Base-by-base conservation (phyloP, 768 basidiomycete species). In the Mycena alexandri region DNA sequence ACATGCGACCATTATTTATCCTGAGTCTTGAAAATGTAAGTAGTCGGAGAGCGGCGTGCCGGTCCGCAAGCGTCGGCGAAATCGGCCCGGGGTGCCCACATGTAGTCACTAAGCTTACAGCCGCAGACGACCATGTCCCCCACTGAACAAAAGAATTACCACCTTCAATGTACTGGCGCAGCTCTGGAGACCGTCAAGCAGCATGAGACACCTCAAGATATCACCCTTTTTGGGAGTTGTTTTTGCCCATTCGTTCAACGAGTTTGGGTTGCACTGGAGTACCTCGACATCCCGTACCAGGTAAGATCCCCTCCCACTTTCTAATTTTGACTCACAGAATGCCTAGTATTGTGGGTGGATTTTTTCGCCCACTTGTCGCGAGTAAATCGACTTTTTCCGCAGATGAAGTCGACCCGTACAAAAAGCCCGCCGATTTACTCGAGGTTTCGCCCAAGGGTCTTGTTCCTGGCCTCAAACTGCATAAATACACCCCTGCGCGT, bases 191-290 rank as follows among this genome's bases (percentile, higher is more conserved):
- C 90, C 0, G 88, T 83, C 17, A 76, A 86, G 24, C 77, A 75
- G 0, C 92, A 91, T 56, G 63, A 75, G 22, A 72, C 68, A 16
- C 79, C 83, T 3, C 76, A 84, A 71, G 84, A 88, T 58, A 87
- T 92, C 67, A 90, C 86, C 0, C 81, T 95, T 24, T 94, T 93
- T 70, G 89, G 83, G 11, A 84, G 87, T 58, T 93, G 90, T 74
- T 93, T 93, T 73, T 93, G 92, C 74, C 92, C 92, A 0, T 94
- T 94, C 74, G 93, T 94, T 2, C 93, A 94, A 76, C 84, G 93
- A 17, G 91, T 87, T 2, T 95, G 94, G 93, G 84, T 89, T 21
- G 85, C 88, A 0, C 81, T 94, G 34, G 93, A 95, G 75, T 84
- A 86, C 67, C 85, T 93, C 22, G 84, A 82, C 1, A 86, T 94